Percentiles rank a stretch among this genome's conserved stretches.
These are phyloP conservation scores for Arthrobotrys entomopaga DNA, from an alignment of 2,329 filamentous ascomycete genomes.

Conservation along the genomic window DNA sequence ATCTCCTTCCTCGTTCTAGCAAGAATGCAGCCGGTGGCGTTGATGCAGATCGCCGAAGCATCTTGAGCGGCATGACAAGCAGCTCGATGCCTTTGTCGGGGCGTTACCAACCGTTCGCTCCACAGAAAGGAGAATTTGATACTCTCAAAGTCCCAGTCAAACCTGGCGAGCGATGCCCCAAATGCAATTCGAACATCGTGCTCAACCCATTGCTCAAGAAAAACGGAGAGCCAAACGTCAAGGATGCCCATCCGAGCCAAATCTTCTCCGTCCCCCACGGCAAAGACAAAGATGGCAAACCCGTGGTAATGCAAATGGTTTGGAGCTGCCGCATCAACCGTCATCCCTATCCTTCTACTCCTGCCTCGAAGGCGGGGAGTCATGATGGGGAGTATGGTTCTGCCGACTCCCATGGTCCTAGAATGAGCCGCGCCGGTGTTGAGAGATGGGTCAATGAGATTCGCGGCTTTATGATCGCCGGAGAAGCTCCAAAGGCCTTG, in stretches of 20 bases:
- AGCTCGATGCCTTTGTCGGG: neutral
- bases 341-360: conserved; percentile 22
- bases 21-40: neutral
- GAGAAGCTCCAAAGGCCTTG: conserved; percentile 9
- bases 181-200: conserved; percentile 44
- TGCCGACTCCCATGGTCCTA: neutral
- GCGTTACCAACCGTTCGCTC: conserved; percentile 36
- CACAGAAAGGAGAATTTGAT: conserved; percentile 28
- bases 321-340: conserved; percentile 51
- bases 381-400: neutral
- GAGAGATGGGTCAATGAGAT: conserved; percentile 45
- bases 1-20: neutral
- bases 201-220: conserved; percentile 17
- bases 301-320: conserved; percentile 19
- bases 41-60: neutral
- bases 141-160: conserved; percentile 4
- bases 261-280: neutral
- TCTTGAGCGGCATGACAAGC: neutral
- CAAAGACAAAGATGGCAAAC: conserved; percentile 15
- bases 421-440: conserved; percentile 27
- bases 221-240: conserved; percentile 23
- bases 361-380: neutral
- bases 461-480: neutral
- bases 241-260: conserved; percentile 11
- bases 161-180: conserved; percentile 20